Evolutionary conservation across 805 yeast genomes (phyloP).

Genomic region (Kuraishia hungarica): DNA sequence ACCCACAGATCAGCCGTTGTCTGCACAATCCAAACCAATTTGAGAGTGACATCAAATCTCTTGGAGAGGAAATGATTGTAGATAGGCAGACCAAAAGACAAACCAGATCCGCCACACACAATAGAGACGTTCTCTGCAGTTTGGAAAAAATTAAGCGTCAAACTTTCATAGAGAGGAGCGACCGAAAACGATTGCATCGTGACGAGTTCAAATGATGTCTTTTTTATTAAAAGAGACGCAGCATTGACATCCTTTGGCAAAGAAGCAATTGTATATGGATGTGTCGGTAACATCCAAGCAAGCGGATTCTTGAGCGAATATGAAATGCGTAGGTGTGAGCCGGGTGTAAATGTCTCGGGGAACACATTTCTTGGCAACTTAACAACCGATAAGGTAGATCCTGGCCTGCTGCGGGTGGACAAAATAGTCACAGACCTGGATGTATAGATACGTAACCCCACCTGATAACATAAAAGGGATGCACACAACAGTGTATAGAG

Average conservation of each 20-base stretch:
- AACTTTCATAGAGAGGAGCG: conserved; percentile 29
- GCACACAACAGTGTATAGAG: conserved; percentile 21
- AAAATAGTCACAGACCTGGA: conserved; percentile 12
- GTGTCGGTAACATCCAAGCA: conserved; percentile 48
- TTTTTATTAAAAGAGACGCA: conserved; percentile 36
- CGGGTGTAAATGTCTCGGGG: conserved; percentile 29
- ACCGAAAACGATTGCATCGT: conserved; percentile 27
- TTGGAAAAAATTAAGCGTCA: conserved; percentile 33
- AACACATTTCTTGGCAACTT: conserved; percentile 7
- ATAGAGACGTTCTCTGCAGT: conserved; percentile 43
- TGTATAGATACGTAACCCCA: conserved; percentile 22
- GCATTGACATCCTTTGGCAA: conserved; percentile 24
- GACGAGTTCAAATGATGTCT: conserved; percentile 27
- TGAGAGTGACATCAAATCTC: conserved; percentile 18
- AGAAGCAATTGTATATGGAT: conserved; percentile 59
- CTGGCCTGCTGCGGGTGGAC: conserved; percentile 12
- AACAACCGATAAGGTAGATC: conserved; percentile 14
- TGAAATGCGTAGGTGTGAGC: conserved; percentile 50
- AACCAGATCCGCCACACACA: conserved; percentile 69
- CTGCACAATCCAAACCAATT: conserved; percentile 47
- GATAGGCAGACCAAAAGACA: conserved; percentile 53
- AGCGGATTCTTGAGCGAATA: conserved; percentile 26
- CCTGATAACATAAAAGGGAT: conserved; percentile 26
- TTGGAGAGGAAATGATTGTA: conserved; percentile 29
- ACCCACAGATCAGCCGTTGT: conserved; percentile 38